Conservation (phyloP, 192 early-diverging fungal genomes). For the Globomyces pollinis-pini region DNA sequence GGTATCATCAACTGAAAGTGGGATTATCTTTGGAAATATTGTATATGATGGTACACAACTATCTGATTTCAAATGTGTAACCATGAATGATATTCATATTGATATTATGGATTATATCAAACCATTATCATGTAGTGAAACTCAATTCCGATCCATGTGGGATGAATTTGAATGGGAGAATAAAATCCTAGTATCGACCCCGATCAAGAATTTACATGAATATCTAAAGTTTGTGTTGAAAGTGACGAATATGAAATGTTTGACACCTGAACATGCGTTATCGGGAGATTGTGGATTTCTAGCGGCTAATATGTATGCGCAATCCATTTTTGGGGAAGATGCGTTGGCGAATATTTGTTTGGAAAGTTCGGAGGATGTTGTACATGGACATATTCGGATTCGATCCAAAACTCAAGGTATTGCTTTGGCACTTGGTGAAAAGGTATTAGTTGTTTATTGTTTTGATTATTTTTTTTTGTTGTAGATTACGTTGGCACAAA, state of each 20-base stretch:
- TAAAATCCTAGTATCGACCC: conserved; percentile 96
- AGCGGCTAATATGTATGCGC: conserved; percentile 94
- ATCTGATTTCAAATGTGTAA: conserved; percentile 84
- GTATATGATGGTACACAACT: conserved; percentile 94
- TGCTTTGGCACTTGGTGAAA: conserved; percentile 82
- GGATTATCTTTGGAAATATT: conserved; percentile 97
- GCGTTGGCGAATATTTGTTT: conserved; percentile 96
- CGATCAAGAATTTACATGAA: conserved; percentile 75
- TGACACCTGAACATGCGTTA: conserved; percentile 88
- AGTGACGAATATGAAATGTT: conserved; percentile 95
- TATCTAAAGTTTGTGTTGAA: conserved; percentile 93
- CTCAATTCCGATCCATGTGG: conserved; percentile 96
- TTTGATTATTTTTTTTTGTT: too few relatives aligned
- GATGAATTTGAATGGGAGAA: conserved; percentile 99
- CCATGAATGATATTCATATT: conserved; percentile 96
- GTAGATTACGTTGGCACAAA: conserved; percentile 1
- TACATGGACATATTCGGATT: conserved; percentile 95
- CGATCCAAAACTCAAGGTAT: conserved; percentile 98
- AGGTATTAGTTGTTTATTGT: too few relatives aligned
- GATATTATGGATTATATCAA: conserved; percentile 99
- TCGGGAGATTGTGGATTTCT: conserved; percentile 95
- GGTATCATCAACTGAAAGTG: conserved; percentile 97
- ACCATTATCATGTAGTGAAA: conserved; percentile 80
- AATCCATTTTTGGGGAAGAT: conserved; percentile 96
- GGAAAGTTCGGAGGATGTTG: conserved; percentile 62